phyloP scores from a whole-genome alignment of 345 rosid species.

The Theobroma cacao region DNA sequence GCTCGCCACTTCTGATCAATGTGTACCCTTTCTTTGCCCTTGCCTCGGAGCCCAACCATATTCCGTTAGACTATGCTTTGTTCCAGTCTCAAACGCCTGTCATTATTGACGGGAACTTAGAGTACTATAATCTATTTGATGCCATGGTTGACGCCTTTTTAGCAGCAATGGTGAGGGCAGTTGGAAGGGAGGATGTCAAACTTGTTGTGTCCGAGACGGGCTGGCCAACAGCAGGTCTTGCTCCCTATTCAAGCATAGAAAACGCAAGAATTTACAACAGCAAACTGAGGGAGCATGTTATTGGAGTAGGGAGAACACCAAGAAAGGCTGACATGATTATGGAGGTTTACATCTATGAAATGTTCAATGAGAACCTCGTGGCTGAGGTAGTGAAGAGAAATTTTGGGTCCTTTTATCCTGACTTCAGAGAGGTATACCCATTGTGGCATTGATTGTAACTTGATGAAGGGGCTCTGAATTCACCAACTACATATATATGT shows the following conservation, averaged over 20 bases:
- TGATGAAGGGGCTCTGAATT: neutral
- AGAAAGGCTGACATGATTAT: conserved; percentile 20
- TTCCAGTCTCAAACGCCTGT: conserved; percentile 10
- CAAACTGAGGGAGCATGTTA: conserved; percentile 13
- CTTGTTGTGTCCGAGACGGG: conserved; percentile 10
- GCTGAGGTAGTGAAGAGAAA: conserved; percentile 4
- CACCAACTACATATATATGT: neutral
- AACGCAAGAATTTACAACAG: conserved; percentile 16
- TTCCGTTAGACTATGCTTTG: conserved; percentile 18
- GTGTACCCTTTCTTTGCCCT: conserved; percentile 18
- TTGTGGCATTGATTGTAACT: conserved; percentile 19
- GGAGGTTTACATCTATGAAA: conserved; percentile 24
- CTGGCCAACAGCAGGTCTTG: conserved; percentile 8
- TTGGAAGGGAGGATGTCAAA: conserved; percentile 11
- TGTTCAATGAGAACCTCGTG: conserved; percentile 28
- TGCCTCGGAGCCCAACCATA: conserved; percentile 1
- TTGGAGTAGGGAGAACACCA: conserved; percentile 6
- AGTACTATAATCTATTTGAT: conserved; percentile 21
- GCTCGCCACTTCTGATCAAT: conserved; percentile 18
- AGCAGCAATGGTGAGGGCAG: conserved; percentile 23
- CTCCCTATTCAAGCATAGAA: neutral
- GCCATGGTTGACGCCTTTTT: conserved; percentile 27
- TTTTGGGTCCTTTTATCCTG: conserved; percentile 27
- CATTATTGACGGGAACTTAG: conserved; percentile 6
- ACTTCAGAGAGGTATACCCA: conserved; percentile 21